Evolutionary conservation across 2,329 filamentous ascomycete species (phyloP), one percentile per base, ranked within the genome.

Genomic region (Aspergillus piperis): DNA sequence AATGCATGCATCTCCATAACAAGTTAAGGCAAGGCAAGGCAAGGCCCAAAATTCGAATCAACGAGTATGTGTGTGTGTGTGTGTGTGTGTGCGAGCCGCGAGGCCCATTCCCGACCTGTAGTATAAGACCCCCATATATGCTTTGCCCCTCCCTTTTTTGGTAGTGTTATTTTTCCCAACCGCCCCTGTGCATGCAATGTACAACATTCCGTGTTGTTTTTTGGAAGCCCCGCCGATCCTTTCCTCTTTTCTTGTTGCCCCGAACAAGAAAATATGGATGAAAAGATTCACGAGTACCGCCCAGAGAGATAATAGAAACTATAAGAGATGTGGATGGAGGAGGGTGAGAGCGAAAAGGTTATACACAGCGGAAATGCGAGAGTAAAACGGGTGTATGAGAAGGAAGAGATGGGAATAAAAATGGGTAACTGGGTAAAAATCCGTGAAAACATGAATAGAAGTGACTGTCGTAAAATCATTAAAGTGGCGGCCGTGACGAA

Each of bases 381-480:
- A 25, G 25, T 27, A 23, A 25, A 7, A 41, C 8, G 44, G 10
- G 52, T 47, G 44, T 25, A 39, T 47, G 17, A 30, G 39, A 49
- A 39, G 36, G 36, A 41, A 38, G 23, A 57, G 44, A 38, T 41
- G 30, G 47, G 47, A 41, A 51, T 57, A 21, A 57, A 30, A 30
- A 21, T 25, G 32, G 21, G 38, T 42, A 57, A 17, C 13, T 17
- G 8, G 13, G 39, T 38, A 13, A 54, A 5, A 60, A 19, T 41
- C 58, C 62, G 54, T 60, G 55, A 52, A 62, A 27, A 57, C 57
- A 63, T 65, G 52, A 62, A 49, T 38, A 50, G 53, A 58, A 59
- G 50, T 55, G 19, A 58, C 57, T 57, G 54, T 69, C 64, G 58
- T 69, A 57, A 68, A 68, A 52, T 68, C 66, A 49, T 68, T 30